A percentile compares a stretch with the other conserved stretches of the same genome.
These are phyloP conservation scores for Fagopyrum tataricum DNA, from an alignment of 148 eudicot genomes.

Conservation along the genomic window DNA sequence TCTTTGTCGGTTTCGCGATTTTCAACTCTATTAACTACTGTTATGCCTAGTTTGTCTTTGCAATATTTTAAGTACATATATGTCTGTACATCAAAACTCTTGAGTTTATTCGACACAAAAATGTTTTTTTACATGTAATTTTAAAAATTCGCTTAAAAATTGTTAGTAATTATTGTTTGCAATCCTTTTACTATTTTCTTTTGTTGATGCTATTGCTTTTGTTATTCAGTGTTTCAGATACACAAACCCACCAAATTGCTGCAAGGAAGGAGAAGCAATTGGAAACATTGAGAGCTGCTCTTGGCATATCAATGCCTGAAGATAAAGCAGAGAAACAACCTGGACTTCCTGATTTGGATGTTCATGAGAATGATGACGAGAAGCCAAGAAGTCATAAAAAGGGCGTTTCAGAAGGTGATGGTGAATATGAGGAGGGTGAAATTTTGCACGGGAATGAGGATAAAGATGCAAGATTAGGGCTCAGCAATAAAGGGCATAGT, in stretches of 20 bases:
- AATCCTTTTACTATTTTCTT: not conserved
- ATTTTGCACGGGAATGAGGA: conserved; percentile 27
- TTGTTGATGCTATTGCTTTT: not conserved
- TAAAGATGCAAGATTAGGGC: conserved; percentile 15
- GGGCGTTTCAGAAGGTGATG: conserved; percentile 20
- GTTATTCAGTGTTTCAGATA: conserved; percentile 62
- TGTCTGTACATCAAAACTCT: not conserved
- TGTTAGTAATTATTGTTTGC: not conserved
- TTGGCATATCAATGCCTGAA: conserved; percentile 45
- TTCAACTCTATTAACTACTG: no score
- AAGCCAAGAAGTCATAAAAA: conserved; percentile 14
- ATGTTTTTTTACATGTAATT: not conserved
- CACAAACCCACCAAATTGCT: conserved; percentile 94
- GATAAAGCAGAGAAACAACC: conserved; percentile 28
- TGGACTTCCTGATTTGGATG: conserved; percentile 13
- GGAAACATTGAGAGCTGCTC: conserved; percentile 84
- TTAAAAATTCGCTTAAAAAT: not conserved
- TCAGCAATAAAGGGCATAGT: conserved; percentile 16
- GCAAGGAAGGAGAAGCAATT: conserved; percentile 89
- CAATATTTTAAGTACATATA: not conserved
- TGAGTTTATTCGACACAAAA: not conserved
- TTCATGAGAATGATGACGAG: conserved; percentile 30
- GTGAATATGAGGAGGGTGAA: conserved; percentile 38
- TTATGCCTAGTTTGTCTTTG: not conserved
- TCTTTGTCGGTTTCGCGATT: no score